Base-by-base conservation (phyloP, 2,329 filamentous ascomycete species). In the Epichloe gansuensis region DNA sequence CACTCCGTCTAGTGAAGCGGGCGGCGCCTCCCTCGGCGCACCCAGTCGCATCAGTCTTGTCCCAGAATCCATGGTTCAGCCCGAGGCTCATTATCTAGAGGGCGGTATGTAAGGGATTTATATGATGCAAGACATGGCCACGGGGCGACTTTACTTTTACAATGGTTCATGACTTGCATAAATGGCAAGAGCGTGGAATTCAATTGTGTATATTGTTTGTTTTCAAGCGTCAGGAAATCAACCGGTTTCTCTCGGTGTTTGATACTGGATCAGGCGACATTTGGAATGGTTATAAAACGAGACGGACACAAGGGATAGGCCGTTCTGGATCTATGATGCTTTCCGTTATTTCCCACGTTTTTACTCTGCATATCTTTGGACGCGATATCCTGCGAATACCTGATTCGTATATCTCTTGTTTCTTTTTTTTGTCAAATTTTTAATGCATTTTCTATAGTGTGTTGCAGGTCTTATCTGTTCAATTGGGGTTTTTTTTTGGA, bases 1-100 rank as follows among this genome's bases (percentile, higher is more conserved):
- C 47, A 74, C 74, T 38, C 74, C 74, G 5, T 72, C 71, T 9
- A 79, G 76, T 52, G 78, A 81, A 36, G 70, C 69, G 12, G 76
- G 77, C 52, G 74, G 74, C 45, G 72, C 63, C 25, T 71, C 69
- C 69, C 56, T 68, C 34, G 63, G 66, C 52, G 68, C 66, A 35
- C 68, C 66, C 23, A 69, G 67, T 53, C 66, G 63, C 50, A 57
- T 70, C 46, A 70, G 68, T 53, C 60, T 68, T 17, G 66, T 66
- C 50, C 64, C 66, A 2, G 67, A 69, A 53, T 55, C 59, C 49
- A 63, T 66, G 61, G 55, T 54, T 23, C 58, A 59, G 54, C 58
- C 63, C 47, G 60, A 72, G 63, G 17, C 62, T 44, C 63, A 64
- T 46, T 66, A 66, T 53, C 53, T 65, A 45, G 62, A 67, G 54